Conservation (phyloP, 768 basidiomycete genomes). For the Boletus fagicola region DNA sequence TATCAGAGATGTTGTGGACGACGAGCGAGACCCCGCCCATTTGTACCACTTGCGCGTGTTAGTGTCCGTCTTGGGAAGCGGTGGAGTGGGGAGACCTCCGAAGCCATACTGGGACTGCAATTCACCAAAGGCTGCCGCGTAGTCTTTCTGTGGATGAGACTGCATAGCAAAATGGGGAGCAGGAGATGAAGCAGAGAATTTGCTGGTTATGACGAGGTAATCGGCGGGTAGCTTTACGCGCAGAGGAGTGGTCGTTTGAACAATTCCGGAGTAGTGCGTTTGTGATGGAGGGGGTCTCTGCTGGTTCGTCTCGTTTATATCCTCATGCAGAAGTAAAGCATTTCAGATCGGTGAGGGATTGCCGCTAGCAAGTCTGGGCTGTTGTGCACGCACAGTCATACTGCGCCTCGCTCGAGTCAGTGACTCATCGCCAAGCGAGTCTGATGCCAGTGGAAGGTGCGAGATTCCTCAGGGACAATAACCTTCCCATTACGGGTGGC, state of each 20-base stretch:
- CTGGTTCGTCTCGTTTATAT: conserved; percentile 4
- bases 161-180: not conserved
- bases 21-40: conserved; percentile 10
- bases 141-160: conserved; percentile 21
- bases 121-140: conserved; percentile 21
- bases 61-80: not conserved
- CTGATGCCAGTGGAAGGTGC: too few relatives aligned
- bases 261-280: not conserved
- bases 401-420: conserved; percentile 5
- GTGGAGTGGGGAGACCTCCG: conserved; percentile 2
- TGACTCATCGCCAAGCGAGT: not conserved
- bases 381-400: not conserved
- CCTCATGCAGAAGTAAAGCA: too few relatives aligned
- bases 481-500: not conserved
- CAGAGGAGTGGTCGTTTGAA: not conserved
- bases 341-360: not conserved
- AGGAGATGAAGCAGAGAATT: not conserved
- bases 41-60: conserved; percentile 21
- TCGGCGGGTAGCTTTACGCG: not conserved
- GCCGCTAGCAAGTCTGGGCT: not conserved
- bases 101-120: conserved; percentile 24
- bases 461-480: not conserved
- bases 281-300: not conserved
- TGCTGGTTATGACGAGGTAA: not conserved
- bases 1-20: conserved; percentile 19